These are phyloP conservation scores for Lotus japonicus DNA, from an alignment of 306 rosid species.

Conservation along the genomic window DNA sequence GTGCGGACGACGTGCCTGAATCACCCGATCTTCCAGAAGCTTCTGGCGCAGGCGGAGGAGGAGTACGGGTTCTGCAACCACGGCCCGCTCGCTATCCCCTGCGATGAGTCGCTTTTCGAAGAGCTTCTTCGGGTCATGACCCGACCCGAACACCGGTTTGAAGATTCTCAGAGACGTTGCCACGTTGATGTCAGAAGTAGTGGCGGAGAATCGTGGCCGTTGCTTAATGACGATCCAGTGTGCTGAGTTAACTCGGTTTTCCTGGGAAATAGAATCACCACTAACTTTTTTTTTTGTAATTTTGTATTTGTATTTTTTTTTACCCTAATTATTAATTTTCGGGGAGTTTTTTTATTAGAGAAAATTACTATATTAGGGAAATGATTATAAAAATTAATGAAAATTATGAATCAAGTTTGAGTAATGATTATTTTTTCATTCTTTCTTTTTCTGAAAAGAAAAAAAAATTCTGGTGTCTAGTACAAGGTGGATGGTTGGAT, in stretches of 20 bases:
- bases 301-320: neutral
- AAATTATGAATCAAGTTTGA: neutral
- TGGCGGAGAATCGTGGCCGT: slow-evolving; percentile 67
- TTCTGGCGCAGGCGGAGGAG: slow-evolving; percentile 73
- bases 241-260: slow-evolving; percentile 19
- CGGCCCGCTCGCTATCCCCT: slow-evolving; percentile 77
- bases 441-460: neutral
- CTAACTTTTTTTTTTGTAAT: neutral
- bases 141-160: slow-evolving; percentile 38
- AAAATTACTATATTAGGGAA: slow-evolving; percentile 2
- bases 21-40: slow-evolving; percentile 82
- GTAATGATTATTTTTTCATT: slow-evolving; percentile 7
- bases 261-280: neutral
- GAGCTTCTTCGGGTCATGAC: slow-evolving; percentile 51
- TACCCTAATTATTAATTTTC: neutral
- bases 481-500: neutral
- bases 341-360: neutral
- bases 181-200: slow-evolving; percentile 42
- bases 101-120: slow-evolving; percentile 70
- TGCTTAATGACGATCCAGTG: slow-evolving; percentile 52
- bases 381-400: neutral
- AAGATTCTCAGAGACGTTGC: slow-evolving; percentile 51
- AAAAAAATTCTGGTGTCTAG: neutral
- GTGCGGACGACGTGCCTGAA: slow-evolving; percentile 72
- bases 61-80: slow-evolving; percentile 83